phyloP scores from a whole-genome alignment of 495 filamentous ascomycete species.

The Daldinia childiae region DNA sequence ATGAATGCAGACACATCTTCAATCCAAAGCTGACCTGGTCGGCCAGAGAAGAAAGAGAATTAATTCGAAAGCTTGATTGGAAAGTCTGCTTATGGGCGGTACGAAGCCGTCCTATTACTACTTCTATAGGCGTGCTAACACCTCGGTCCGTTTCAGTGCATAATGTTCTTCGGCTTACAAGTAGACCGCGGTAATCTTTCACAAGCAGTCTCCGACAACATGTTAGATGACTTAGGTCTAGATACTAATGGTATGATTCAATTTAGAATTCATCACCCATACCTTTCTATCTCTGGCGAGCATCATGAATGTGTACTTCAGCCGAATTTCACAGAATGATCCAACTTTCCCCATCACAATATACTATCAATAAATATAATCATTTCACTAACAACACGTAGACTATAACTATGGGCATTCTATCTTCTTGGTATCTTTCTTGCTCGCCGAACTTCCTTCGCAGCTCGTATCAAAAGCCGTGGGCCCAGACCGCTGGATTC shows the following conservation, averaged over 20 bases:
- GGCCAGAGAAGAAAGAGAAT: conserved; percentile 59
- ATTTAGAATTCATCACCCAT: neutral
- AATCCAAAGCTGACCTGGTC: conserved; percentile 64
- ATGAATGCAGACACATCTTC: conserved; percentile 61
- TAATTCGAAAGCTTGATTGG: conserved; percentile 64
- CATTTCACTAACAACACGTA: conserved; percentile 31
- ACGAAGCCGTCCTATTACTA: conserved; percentile 40
- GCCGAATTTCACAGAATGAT: conserved; percentile 18
- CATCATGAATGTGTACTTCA: conserved; percentile 2
- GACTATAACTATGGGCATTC: conserved; percentile 79
- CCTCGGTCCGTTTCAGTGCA: conserved; percentile 38
- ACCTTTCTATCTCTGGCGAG: neutral
- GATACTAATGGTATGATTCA: conserved; percentile 58
- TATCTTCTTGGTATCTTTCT: conserved; percentile 74
- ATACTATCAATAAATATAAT: conserved; percentile 18
- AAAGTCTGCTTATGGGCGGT: conserved; percentile 61
- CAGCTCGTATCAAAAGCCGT: conserved; percentile 77
- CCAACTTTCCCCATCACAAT: neutral
- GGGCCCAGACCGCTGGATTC: conserved; percentile 86
- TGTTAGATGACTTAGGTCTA: conserved; percentile 63
- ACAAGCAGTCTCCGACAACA: conserved; percentile 65
- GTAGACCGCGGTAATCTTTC: conserved; percentile 66
- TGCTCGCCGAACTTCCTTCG: conserved; percentile 75
- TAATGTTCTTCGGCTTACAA: conserved; percentile 66
- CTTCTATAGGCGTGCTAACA: conserved; percentile 16